Percentiles rank a stretch among this genome's conserved stretches.
Evolutionary conservation across 768 basidiomycete species (phyloP).

Genomic region (Lactarius sanguifluus): DNA sequence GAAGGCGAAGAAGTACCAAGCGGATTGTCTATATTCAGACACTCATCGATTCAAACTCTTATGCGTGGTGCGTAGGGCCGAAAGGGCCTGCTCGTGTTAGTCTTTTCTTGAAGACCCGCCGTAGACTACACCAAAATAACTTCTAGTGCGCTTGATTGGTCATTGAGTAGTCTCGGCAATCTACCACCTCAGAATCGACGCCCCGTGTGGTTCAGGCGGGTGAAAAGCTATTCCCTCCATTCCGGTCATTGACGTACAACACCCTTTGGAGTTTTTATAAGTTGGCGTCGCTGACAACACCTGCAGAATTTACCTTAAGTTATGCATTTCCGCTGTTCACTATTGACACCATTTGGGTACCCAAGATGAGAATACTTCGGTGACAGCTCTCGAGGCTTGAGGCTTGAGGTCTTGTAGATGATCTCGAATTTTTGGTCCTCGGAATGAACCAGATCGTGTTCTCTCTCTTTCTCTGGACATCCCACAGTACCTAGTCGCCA

Average conservation of each 20-base stretch:
- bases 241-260: not conserved
- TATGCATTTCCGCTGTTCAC: not conserved
- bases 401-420: no score
- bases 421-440: not conserved
- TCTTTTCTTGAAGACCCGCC: conserved; percentile 1
- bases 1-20: not conserved
- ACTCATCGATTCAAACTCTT: not conserved
- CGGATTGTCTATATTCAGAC: not conserved
- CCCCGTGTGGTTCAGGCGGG: not conserved
- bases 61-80: not conserved
- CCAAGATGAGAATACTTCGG: not conserved
- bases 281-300: no score
- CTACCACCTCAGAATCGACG: not conserved
- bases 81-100: not conserved
- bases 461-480: not conserved
- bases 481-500: not conserved
- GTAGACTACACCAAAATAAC: conserved; percentile 5
- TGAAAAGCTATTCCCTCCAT: conserved; percentile 2
- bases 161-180: not conserved
- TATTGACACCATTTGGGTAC: not conserved
- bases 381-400: not conserved
- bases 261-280: no score
- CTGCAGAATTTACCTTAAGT: no score
- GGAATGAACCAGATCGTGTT: conserved; percentile 6
- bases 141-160: not conserved